Percentiles rank a stretch among this genome's conserved stretches.
Evolutionary conservation across 495 filamentous ascomycete species (phyloP).

Genomic region (Paragyromitra xinjiangensis): DNA sequence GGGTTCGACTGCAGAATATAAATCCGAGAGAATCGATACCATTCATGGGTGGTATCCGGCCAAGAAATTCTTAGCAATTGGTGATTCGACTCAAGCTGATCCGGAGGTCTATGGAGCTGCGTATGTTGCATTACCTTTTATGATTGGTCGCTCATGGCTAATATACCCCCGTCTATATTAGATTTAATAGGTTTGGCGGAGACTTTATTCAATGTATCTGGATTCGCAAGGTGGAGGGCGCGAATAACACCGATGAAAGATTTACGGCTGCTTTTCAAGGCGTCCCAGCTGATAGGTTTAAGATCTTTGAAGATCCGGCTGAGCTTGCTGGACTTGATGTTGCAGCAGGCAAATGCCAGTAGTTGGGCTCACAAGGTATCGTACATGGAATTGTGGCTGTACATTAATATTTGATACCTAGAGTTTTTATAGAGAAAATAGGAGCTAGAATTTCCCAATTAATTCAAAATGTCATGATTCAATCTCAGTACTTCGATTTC

Average conservation of each 20-base stretch:
- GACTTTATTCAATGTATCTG: slow-evolving; percentile 80
- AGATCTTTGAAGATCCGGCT: slow-evolving; percentile 76
- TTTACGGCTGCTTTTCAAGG: slow-evolving; percentile 84
- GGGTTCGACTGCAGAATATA: slow-evolving; percentile 81
- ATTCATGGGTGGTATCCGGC: slow-evolving; percentile 77
- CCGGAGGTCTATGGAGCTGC: slow-evolving; percentile 85
- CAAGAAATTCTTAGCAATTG: slow-evolving; percentile 79
- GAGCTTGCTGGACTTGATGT: slow-evolving; percentile 68
- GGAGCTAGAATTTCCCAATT: not conserved
- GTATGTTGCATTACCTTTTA: slow-evolving; percentile 57
- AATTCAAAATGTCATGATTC: too few relatives aligned
- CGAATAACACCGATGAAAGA: slow-evolving; percentile 74
- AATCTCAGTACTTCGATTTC: too few relatives aligned
- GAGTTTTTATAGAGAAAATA: not conserved
- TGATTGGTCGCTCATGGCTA: not conserved
- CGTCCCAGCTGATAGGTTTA: slow-evolving; percentile 74
- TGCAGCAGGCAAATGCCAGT: slow-evolving; percentile 35
- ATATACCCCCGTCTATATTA: not conserved
- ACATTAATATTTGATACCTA: not conserved
- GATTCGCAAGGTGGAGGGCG: slow-evolving; percentile 81
- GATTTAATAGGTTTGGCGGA: slow-evolving; percentile 61
- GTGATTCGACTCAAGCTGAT: slow-evolving; percentile 87
- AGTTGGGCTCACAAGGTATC: not conserved
- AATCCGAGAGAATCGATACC: slow-evolving; percentile 77
- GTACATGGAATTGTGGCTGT: not conserved